Evolutionary conservation across 2,329 filamentous ascomycete species (phyloP).

Genomic region (Diaporthe australafricana): DNA sequence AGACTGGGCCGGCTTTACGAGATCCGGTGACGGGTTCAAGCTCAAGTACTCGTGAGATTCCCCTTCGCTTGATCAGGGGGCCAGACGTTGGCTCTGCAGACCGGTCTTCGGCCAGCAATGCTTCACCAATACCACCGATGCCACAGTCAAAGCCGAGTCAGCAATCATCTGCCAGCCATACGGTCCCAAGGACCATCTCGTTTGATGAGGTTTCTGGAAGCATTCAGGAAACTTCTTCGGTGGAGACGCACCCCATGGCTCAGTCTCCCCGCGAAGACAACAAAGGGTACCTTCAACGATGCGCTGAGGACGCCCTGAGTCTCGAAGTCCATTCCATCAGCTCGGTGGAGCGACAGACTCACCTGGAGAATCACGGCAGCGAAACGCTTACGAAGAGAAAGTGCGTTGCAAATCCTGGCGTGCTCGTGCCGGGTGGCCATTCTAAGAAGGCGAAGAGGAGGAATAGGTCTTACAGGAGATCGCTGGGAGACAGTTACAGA

Average conservation of each 20-base stretch:
- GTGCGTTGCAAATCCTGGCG: neutral
- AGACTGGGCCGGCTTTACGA: neutral
- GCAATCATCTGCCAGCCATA: no score
- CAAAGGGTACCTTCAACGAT: slow-evolving; percentile 12
- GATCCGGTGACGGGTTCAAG: neutral
- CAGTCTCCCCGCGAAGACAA: neutral
- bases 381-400: no score
- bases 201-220: neutral
- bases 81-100: no score
- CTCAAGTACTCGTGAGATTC: neutral
- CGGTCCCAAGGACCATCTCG: neutral
- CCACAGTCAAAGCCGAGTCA: neutral
- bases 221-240: neutral
- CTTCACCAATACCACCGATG: neutral
- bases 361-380: neutral
- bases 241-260: slow-evolving; percentile 12
- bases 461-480: neutral
- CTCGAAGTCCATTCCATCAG: neutral
- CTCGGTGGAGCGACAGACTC: neutral
- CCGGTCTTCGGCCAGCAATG: neutral
- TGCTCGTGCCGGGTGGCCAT: neutral
- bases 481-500: neutral
- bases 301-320: neutral
- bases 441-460: neutral
- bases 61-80: neutral